A percentile compares a stretch with the other conserved stretches of the same genome.
phyloP scores from a whole-genome alignment of 257 asterid genomes.

The Penstemon davidsonii region DNA sequence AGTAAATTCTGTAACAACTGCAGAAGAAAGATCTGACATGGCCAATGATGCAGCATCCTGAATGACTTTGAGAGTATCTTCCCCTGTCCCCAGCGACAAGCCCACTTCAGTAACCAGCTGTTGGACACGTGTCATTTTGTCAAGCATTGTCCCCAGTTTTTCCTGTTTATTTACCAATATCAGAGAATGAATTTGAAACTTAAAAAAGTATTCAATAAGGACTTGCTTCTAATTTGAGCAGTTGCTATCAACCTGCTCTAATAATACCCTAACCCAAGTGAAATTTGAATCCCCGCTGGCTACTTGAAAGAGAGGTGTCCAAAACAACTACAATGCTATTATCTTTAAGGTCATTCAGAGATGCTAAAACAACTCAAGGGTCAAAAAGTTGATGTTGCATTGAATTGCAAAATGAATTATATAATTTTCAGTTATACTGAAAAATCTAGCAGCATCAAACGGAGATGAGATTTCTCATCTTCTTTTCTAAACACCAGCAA shows the following conservation, averaged over 20 bases:
- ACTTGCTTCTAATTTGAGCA: slow-evolving; percentile 13
- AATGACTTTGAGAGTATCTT: slow-evolving; percentile 55
- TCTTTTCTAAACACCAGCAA: slow-evolving; percentile 18
- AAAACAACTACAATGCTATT: neutral
- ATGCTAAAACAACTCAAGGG: slow-evolving; percentile 16
- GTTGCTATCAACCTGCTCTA: no score
- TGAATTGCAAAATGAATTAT: neutral
- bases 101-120: slow-evolving; percentile 68
- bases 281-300: no score
- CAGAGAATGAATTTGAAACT: slow-evolving; percentile 18
- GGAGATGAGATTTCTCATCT: neutral
- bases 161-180: slow-evolving; percentile 50
- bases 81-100: slow-evolving; percentile 49
- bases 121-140: slow-evolving; percentile 82
- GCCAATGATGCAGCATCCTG: slow-evolving; percentile 79
- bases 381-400: slow-evolving; percentile 1
- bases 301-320: no score
- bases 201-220: slow-evolving; percentile 18
- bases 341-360: slow-evolving; percentile 19
- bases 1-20: slow-evolving; percentile 93
- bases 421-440: slow-evolving; percentile 11
- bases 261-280: no score
- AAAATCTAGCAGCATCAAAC: neutral
- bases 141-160: slow-evolving; percentile 93
- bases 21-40: slow-evolving; percentile 89